Conservation (phyloP, 371 early-diverging fungal genomes). For the Syncephalis plumigaleata region DNA sequence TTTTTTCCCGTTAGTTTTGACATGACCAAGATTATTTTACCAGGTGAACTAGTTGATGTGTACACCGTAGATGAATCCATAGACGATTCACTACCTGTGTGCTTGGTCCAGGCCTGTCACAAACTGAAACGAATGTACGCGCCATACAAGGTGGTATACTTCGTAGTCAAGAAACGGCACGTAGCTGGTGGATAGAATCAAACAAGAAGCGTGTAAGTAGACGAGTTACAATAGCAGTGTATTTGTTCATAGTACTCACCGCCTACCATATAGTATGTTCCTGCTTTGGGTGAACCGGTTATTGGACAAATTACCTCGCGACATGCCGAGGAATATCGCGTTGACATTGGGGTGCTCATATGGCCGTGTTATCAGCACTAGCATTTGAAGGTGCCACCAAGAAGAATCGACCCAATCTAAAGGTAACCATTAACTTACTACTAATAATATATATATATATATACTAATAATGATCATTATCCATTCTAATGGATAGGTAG, state of each 20-base stretch:
- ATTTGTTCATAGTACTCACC: not conserved
- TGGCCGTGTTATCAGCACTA: conserved; percentile 51
- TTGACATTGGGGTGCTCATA: conserved; percentile 90
- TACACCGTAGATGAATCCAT: conserved; percentile 4
- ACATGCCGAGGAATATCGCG: conserved; percentile 59
- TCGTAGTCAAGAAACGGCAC: conserved; percentile 23
- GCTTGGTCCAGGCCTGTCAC: conserved; percentile 68
- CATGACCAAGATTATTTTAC: conserved; percentile 24
- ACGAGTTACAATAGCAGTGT: not conserved
- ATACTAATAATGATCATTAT: not conserved
- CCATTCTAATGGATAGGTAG: conserved; percentile 18
- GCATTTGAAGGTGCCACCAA: conserved; percentile 94
- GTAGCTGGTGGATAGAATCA: conserved; percentile 64
- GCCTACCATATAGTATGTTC: conserved; percentile 50
- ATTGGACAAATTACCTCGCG: conserved; percentile 58
- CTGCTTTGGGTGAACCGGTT: conserved; percentile 71
- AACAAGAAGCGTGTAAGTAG: conserved; percentile 54
- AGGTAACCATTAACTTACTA: conserved; percentile 15
- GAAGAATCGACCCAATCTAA: conserved; percentile 70
- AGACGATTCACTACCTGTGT: conserved; percentile 4
- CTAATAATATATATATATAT: not conserved
- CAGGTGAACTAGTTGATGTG: conserved; percentile 35
- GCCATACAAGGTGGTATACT: conserved; percentile 64
- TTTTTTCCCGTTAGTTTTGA: too few species aligned
- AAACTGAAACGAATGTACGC: conserved; percentile 31